Conservation (phyloP, 108 stramenopile species). For the Pseudonitzschia multistriata region DNA sequence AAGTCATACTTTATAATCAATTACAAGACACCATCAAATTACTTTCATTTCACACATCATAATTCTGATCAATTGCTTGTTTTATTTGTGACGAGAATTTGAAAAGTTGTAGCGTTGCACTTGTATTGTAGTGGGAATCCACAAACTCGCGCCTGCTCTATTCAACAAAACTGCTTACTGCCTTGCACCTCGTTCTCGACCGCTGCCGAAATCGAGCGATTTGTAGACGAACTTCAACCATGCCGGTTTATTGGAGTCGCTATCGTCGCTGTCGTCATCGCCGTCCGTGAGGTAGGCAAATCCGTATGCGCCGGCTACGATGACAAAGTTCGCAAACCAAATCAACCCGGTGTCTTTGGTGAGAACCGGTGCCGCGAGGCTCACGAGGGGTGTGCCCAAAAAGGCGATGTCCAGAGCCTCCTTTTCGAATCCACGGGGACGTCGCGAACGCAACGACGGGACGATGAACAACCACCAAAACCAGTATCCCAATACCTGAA, state of each 20-base stretch:
- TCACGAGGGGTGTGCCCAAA: constrained; percentile 85
- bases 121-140: too few relatives aligned
- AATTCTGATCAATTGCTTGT: neutral
- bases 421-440: constrained; percentile 89
- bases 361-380: constrained; percentile 79
- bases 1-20: too few relatives aligned
- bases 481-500: constrained; percentile 95
- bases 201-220: constrained; percentile 85
- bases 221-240: constrained; percentile 90
- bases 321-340: constrained; percentile 80
- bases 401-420: constrained; percentile 94
- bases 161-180: constrained; percentile 31
- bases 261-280: constrained; percentile 41
- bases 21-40: too few relatives aligned
- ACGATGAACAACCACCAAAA: constrained; percentile 98
- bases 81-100: too few relatives aligned
- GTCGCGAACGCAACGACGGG: constrained; percentile 84
- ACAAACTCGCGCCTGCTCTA: too few relatives aligned
- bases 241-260: constrained; percentile 46
- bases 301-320: constrained; percentile 73
- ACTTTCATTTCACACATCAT: neutral
- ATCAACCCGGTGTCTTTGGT: constrained; percentile 90
- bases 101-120: too few relatives aligned
- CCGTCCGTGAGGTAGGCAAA: constrained; percentile 49
- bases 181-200: constrained; percentile 81